Base-by-base conservation (phyloP, 2,329 filamentous ascomycete genomes). In the Zarea fungicola region DNA sequence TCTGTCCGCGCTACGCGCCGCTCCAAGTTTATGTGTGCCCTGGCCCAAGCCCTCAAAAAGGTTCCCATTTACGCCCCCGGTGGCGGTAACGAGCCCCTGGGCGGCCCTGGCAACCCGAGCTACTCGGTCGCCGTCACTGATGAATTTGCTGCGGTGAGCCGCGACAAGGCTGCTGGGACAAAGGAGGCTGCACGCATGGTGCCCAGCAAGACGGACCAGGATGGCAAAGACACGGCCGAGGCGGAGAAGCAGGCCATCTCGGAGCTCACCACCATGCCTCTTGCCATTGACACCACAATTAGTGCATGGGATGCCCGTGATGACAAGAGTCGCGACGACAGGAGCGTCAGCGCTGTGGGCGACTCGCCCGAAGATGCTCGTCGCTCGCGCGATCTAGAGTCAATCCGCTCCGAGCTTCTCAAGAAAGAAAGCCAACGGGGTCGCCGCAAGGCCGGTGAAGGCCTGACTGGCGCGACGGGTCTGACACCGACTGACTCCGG, bases 11-110 rank as follows among this genome's bases (percentile, higher is more conserved):
- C 85, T 16, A 79, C 85, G 6, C 83, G 91, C 45, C 84, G 92
- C 52, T 95, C 87, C 65, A 97, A 96, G 69, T 97, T 99, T 71
- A 95, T 97, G 83, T 96, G 91, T 62, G 93, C 93, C 1, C 74
- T 99, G 51, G 84, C 93, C 5, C 69, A 90, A 8, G 90, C 92
- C 4, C 72, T 96, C 51, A 87, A 89, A 68, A 90, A 85, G 70
- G 78, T 99, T 16, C 92, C 91, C 9, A 92, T 99, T 61, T 79
- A 89, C 58, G 83, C 74, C 18, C 92, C 92, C 49, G 90, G 85
- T 34, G 90, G 86, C 51, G 87, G 84, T 49, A 72, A 70, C 49
- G 79, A 83, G 49, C 56, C 75, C 31, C 69, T 84, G 3, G 83
- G 83, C 50, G 80, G 78, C 34, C 78, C 87, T 6, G 81, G 76